These are phyloP conservation scores for Aureobasidium leucospermi DNA, from an alignment of 2,329 filamentous ascomycete species.

Conservation along the genomic window DNA sequence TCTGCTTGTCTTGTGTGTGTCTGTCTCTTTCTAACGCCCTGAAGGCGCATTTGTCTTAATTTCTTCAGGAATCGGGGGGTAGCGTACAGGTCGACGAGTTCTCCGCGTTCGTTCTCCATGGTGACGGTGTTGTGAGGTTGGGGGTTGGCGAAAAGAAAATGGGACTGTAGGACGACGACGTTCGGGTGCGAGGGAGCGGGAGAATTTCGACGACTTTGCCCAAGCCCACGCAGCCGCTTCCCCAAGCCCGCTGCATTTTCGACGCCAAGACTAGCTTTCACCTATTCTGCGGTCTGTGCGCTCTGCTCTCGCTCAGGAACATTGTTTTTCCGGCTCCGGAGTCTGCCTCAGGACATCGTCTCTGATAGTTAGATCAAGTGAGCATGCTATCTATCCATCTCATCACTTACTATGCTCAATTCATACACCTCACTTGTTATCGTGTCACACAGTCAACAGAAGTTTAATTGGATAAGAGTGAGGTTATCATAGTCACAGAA, in stretches of 20 bases:
- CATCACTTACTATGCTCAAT: no score
- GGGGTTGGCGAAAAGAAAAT: slow-evolving; percentile 20
- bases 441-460: no score
- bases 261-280: slow-evolving; percentile 3
- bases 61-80: slow-evolving; percentile 4
- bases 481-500: not conserved
- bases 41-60: slow-evolving; percentile 8
- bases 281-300: not conserved
- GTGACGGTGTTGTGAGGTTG: slow-evolving; percentile 39
- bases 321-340: not conserved
- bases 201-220: slow-evolving; percentile 1
- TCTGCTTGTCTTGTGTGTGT: not conserved
- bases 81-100: slow-evolving; percentile 96
- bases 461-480: not conserved
- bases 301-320: not conserved
- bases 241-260: slow-evolving; percentile 1
- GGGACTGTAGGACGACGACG: slow-evolving; percentile 10
- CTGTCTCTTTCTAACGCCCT: slow-evolving; percentile 2
- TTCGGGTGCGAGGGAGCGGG: slow-evolving; percentile 3
- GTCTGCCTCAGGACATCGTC: not conserved
- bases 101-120: slow-evolving; percentile 99
- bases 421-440: no score
- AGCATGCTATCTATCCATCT: not conserved
- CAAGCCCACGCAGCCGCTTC: not conserved
- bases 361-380: not conserved